A percentile compares a stretch with the other conserved stretches of the same genome.
Evolutionary conservation across 2,329 filamentous ascomycete genomes (phyloP).

Genomic region (Sordariomycetes sp.): DNA sequence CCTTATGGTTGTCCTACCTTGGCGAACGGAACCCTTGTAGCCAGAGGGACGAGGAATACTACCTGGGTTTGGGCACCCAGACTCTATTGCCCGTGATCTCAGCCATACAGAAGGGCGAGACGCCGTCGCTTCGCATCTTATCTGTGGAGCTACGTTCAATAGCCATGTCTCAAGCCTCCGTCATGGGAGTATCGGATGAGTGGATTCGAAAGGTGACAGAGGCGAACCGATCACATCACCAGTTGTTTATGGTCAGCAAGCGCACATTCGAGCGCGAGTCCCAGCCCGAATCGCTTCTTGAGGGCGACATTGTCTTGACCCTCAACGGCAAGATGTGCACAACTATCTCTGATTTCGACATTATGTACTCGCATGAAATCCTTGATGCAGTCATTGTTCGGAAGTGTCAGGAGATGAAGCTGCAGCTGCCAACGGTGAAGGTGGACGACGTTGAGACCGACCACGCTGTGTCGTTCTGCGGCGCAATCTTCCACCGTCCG

Average conservation of each 20-base stretch:
- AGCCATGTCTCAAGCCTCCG: conserved; percentile 91
- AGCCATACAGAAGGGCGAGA: conserved; percentile 71
- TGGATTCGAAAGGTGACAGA: conserved; percentile 89
- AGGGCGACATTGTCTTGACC: conserved; percentile 87
- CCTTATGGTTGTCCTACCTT: conserved; percentile 93
- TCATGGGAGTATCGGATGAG: conserved; percentile 93
- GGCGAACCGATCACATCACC: conserved; percentile 85
- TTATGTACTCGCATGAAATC: conserved; percentile 86
- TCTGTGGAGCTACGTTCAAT: conserved; percentile 93
- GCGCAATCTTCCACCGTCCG: conserved; percentile 83
- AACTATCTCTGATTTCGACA: conserved; percentile 81
- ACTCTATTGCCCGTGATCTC: conserved; percentile 82
- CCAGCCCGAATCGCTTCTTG: conserved; percentile 53
- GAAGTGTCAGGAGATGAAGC: conserved; percentile 66
- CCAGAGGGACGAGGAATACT: conserved; percentile 90
- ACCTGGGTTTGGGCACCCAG: conserved; percentile 83
- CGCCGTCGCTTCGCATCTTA: conserved; percentile 78
- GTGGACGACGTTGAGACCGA: conserved; percentile 90
- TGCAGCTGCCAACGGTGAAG: conserved; percentile 76
- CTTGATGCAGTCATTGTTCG: conserved; percentile 83
- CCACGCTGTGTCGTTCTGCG: conserved; percentile 88
- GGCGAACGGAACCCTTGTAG: conserved; percentile 74
- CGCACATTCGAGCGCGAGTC: conserved; percentile 56
- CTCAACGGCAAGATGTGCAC: conserved; percentile 91
- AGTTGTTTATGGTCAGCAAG: conserved; percentile 98